Evolutionary conservation across 257 asterid genomes (phyloP).

Genomic region (Datura wrightii): DNA sequence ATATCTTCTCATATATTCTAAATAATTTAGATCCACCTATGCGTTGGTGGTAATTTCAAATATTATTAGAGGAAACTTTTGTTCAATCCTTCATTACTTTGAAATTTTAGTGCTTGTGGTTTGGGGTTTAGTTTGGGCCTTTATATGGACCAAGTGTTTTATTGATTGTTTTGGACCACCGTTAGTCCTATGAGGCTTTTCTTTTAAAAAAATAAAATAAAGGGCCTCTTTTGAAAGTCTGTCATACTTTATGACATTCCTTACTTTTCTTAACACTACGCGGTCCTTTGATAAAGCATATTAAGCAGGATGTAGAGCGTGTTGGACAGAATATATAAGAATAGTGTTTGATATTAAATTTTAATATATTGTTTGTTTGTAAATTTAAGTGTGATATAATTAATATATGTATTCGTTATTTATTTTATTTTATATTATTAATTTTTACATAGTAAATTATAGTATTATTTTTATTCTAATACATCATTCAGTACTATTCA

Average conservation of each 20-base stretch:
- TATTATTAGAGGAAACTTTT: not conserved
- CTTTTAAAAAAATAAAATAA: not conserved
- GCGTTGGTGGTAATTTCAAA: not conserved
- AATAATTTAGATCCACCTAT: not conserved
- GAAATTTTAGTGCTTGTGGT: not conserved
- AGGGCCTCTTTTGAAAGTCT: constrained; percentile 17
- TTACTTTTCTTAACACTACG: not conserved
- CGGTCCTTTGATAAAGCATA: too few species aligned
- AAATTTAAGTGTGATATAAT: too few species aligned
- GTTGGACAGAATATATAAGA: too few species aligned
- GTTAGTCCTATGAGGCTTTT: not conserved
- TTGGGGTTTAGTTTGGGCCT: constrained; percentile 13
- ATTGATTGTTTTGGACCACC: constrained; percentile 2
- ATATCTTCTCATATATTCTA: not conserved
- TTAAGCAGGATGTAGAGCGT: too few species aligned
- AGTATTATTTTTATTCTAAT: too few species aligned
- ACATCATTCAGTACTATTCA: too few species aligned
- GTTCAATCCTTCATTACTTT: not conserved
- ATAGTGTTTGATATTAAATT: too few species aligned
- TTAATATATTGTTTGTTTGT: too few species aligned
- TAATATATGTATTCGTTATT: too few species aligned
- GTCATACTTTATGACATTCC: not conserved
- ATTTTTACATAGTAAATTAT: too few species aligned
- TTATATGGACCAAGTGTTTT: not conserved
- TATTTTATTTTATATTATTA: too few species aligned